Percentiles rank a stretch among this genome's conserved stretches.
Conservation (phyloP, 768 basidiomycete species). For the Tremella fuciformis region DNA sequence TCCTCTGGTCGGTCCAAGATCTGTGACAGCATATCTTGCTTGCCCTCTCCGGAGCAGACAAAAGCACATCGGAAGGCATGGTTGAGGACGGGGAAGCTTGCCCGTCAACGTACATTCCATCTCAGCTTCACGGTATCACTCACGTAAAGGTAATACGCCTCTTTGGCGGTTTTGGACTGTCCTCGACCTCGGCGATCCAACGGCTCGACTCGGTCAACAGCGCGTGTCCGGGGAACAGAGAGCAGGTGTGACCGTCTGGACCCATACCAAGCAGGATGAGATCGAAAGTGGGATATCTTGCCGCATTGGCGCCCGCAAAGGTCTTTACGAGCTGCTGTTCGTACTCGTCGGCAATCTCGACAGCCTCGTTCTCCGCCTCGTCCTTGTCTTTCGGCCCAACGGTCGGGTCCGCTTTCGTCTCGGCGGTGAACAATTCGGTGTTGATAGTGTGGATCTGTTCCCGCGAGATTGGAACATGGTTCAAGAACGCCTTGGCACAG, state of each 20-base stretch:
- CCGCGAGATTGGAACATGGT: slow-evolving; percentile 72
- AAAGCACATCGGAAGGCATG: slow-evolving; percentile 72
- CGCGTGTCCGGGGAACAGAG: slow-evolving; percentile 89
- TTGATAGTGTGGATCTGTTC: slow-evolving; percentile 83
- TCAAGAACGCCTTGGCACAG: slow-evolving; percentile 70
- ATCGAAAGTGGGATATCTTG: slow-evolving; percentile 96
- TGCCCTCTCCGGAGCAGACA: slow-evolving; percentile 72
- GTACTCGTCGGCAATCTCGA: slow-evolving; percentile 45
- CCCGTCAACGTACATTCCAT: neutral
- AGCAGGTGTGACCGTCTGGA: slow-evolving; percentile 96
- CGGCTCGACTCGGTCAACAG: slow-evolving; percentile 80
- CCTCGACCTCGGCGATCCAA: slow-evolving; percentile 91
- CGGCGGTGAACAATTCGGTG: slow-evolving; percentile 57
- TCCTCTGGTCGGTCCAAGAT: slow-evolving; percentile 78
- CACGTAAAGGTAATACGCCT: slow-evolving; percentile 83
- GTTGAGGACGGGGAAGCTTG: slow-evolving; percentile 52
- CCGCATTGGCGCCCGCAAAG: slow-evolving; percentile 89
- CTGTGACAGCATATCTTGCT: slow-evolving; percentile 67
- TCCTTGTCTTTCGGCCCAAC: slow-evolving; percentile 38
- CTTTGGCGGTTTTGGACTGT: slow-evolving; percentile 90
- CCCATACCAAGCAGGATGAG: slow-evolving; percentile 95
- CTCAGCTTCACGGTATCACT: slow-evolving; percentile 7
- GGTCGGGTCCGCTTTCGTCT: slow-evolving; percentile 34
- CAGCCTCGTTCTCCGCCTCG: slow-evolving; percentile 40
- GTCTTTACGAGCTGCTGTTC: slow-evolving; percentile 55